phyloP scores from a whole-genome alignment of 2,329 filamentous ascomycete species.

The Bipolaris gigantea region DNA sequence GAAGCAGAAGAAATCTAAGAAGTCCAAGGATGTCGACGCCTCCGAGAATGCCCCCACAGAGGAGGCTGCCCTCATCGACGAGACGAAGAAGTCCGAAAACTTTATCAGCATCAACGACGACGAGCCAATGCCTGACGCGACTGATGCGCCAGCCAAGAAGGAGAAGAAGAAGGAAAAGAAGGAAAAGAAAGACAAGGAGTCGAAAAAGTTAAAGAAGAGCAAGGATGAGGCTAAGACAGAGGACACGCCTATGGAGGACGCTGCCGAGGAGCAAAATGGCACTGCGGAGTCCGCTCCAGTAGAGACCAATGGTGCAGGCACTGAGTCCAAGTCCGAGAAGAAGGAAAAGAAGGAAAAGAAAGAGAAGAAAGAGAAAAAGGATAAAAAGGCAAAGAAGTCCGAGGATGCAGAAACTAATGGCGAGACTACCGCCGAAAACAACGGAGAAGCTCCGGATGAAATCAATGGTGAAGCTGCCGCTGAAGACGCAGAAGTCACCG shows the following conservation, averaged over 20 bases:
- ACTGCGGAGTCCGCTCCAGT: conserved; percentile 13
- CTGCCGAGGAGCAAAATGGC: conserved; percentile 12
- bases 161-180: conserved; percentile 31
- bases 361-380: conserved; percentile 8
- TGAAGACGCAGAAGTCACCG: conserved; percentile 20
- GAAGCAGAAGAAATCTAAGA: conserved; percentile 28
- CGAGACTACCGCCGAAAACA: conserved; percentile 7
- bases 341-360: conserved; percentile 33
- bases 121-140: conserved; percentile 25
- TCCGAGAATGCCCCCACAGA: conserved; percentile 9
- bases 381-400: conserved; percentile 32
- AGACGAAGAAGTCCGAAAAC: conserved; percentile 19
- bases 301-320: conserved; percentile 16
- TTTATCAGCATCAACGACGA: conserved; percentile 22
- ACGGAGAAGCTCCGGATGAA: conserved; percentile 9
- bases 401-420: conserved; percentile 16
- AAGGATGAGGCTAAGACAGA: conserved; percentile 13
- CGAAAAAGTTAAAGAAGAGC: conserved; percentile 24
- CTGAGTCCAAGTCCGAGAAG: conserved; percentile 23
- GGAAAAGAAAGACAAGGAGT: conserved; percentile 30
- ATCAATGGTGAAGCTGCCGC: conserved; percentile 17
- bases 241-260: conserved; percentile 12
- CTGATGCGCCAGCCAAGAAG: conserved; percentile 19
- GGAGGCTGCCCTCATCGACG: conserved; percentile 18
- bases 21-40: conserved; percentile 19